Base-by-base conservation (phyloP, 331 rosid species). In the Arachis monticola region DNA sequence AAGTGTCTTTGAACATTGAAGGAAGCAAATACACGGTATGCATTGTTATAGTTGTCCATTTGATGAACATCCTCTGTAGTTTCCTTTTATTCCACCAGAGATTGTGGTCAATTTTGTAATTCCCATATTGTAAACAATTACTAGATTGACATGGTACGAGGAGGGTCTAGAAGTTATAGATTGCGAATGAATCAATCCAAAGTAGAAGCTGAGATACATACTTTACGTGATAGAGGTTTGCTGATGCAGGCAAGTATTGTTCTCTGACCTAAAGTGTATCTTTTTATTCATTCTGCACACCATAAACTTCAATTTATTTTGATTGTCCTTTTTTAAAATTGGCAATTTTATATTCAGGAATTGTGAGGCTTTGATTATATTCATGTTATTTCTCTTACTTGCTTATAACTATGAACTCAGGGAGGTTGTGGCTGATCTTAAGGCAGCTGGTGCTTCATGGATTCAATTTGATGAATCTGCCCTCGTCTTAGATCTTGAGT, bases 221-320 rank as follows among this genome's bases (percentile, higher is more conserved):
- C 98, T 46, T 85, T 95, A 85, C 98, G 99, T 6, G 99, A 95
- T 84, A 97, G 99, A 50, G 99, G 99, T 80, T 90, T 95, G 81
- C 85, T 95, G 80, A 89, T 95, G 99, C 99, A 95, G 99, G 99
- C 92, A 84, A 89, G 98, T 68, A 41, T 75, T 69, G 64, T 64
- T 72, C 76, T 73, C 64, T 72, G 41, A 65, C 64, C 81, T 47
- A 56, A 53, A 71, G 67, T 70, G 61, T 35, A 56, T 55, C 42
- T 10, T 63, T 48, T 60, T 53, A 35, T 51, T 60, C 9, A 69
- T 65, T 40, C 6, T 40, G 27, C 48, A 67, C 22, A 66, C 58
- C 22, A 59, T 66, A 67, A 57, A 66, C 42, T 59, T 47, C 40
- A 59, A 66, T 50, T 66, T 48, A 22, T 22, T 22, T 22, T 22